These are phyloP conservation scores for Leptographium galeiforme DNA, from an alignment of 2,329 filamentous ascomycete genomes.

Conservation along the genomic window DNA sequence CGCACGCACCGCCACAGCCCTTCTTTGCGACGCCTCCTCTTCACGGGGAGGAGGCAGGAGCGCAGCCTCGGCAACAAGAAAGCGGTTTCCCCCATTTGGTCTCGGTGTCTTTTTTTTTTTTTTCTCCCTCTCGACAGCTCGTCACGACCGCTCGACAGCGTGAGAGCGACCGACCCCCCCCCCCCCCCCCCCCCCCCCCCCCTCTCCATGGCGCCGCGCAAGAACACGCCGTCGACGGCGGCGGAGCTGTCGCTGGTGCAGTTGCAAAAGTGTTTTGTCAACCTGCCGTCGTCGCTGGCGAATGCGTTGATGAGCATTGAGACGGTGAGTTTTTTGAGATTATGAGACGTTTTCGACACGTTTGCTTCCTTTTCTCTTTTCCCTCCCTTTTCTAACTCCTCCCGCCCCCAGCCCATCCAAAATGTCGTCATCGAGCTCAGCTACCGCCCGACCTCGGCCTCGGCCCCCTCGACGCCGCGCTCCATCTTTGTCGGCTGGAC, in stretches of 20 bases:
- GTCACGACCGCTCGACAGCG: no score
- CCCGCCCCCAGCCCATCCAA: conserved; percentile 71
- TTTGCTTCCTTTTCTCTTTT: no score
- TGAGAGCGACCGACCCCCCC: neutral
- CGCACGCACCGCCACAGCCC: neutral
- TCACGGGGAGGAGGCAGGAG: neutral
- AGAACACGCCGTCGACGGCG: conserved; percentile 49
- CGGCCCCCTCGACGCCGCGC: conserved; percentile 25
- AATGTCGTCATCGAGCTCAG: conserved; percentile 92
- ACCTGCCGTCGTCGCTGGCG: conserved; percentile 74
- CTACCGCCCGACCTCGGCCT: conserved; percentile 38
- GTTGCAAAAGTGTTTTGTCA: conserved; percentile 89
- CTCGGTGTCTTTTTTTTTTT: no score
- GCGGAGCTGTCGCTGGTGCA: conserved; percentile 78
- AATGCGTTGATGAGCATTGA: conserved; percentile 79
- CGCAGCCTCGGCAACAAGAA: conserved; percentile 7
- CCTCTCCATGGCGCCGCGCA: conserved; percentile 34
- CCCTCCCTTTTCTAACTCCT: no score
- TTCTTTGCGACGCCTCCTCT: neutral
- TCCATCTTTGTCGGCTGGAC: conserved; percentile 93
- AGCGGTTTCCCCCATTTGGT: no score
- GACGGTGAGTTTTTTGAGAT: no score
- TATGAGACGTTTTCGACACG: no score
- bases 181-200: no score
- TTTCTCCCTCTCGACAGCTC: no score